phyloP scores from a whole-genome alignment of 768 basidiomycete genomes.

The Rhodotorula babjevae region DNA sequence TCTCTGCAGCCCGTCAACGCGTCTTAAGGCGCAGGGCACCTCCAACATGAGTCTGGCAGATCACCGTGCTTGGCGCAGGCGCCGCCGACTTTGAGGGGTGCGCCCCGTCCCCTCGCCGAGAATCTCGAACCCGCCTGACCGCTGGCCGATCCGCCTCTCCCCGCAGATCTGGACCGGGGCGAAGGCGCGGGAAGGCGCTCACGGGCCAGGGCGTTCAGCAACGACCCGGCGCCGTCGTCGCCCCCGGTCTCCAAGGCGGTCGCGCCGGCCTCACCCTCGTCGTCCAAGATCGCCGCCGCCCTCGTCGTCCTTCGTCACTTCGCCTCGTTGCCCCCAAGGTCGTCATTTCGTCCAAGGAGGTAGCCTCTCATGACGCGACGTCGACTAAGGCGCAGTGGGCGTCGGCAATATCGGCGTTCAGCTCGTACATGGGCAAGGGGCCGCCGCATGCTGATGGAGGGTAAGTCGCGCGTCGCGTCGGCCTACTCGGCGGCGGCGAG shows the following conservation, averaged over 20 bases:
- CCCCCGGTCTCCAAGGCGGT: not conserved
- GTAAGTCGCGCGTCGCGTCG: not conserved
- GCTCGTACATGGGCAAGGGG: not conserved
- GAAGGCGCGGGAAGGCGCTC: constrained; percentile 31
- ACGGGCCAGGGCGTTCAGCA: constrained; percentile 4
- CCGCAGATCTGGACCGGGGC: constrained; percentile 38
- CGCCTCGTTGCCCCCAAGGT: not conserved
- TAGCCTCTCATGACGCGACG: not conserved
- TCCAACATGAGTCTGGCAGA: constrained; percentile 42
- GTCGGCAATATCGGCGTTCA: not conserved
- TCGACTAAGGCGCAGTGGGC: not conserved
- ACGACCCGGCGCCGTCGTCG: too few relatives aligned
- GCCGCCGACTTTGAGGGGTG: constrained; percentile 41
- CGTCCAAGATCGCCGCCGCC: not conserved
- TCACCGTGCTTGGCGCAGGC: constrained; percentile 38
- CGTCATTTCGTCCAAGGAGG: not conserved
- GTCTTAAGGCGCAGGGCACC: constrained; percentile 32
- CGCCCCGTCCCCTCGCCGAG: too few relatives aligned
- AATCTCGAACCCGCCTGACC: too few relatives aligned
- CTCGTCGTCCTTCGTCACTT: not conserved
- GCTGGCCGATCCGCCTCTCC: too few relatives aligned
- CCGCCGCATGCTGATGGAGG: not conserved
- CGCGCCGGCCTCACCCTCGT: too few relatives aligned
- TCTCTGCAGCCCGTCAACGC: constrained; percentile 34
- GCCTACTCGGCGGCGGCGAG: not conserved